These are phyloP conservation scores for Aspergillus sp. DNA, from an alignment of 2,329 filamentous ascomycete species.

Conservation along the genomic window DNA sequence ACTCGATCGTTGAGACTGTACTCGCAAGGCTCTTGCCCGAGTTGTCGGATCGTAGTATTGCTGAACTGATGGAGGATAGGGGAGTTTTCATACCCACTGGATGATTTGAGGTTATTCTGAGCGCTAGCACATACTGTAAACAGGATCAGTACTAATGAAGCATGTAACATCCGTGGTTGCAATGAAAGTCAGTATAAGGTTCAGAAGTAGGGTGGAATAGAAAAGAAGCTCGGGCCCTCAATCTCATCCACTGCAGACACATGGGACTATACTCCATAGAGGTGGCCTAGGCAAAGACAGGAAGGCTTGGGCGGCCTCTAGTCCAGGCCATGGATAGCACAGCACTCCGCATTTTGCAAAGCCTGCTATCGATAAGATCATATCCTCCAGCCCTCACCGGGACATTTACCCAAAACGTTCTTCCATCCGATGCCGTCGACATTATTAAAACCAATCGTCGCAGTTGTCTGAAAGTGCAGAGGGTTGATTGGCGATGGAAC, in stretches of 20 bases:
- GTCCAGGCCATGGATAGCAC: no score
- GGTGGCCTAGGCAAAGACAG: no score
- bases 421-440: no score
- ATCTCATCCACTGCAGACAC: not conserved
- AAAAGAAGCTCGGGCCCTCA: not conserved
- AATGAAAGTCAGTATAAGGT: not conserved
- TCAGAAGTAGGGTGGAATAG: not conserved
- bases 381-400: no score
- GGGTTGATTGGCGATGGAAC: no score
- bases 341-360: no score
- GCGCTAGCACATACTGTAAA: not conserved
- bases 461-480: no score
- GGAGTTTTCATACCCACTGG: conserved; percentile 40
- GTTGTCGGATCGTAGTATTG: conserved; percentile 68
- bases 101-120: conserved; percentile 3
- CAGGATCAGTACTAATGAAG: not conserved
- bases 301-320: no score
- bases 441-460: no score
- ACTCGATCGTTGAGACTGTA: conserved; percentile 76
- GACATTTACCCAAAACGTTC: no score
- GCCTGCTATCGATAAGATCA: no score
- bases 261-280: no score
- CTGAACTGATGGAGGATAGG: conserved; percentile 72
- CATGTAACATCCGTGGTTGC: not conserved
- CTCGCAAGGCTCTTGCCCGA: conserved; percentile 85